Base-by-base conservation (phyloP, 768 basidiomycete genomes). In the Daedalea quercina region DNA sequence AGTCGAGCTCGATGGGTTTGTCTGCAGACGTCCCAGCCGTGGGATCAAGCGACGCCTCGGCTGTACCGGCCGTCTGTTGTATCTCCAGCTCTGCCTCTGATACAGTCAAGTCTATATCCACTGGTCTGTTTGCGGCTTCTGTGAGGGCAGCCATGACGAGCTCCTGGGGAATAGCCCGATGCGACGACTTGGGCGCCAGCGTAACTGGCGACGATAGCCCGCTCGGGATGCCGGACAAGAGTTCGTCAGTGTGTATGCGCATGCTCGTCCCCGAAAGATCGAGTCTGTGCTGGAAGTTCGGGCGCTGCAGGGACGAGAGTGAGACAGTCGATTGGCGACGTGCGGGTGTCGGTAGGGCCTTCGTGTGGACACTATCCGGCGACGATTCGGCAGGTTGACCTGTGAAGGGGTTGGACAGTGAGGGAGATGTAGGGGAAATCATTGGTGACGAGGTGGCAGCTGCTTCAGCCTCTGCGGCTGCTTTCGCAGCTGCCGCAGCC, bases 1-100 rank as follows among this genome's bases (percentile, higher is more conserved):
- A 60, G 64, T 90, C 87, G 23, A 90, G 75, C 61, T 89, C 88
- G 52, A 90, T 90, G 19, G 89, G 87, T 64, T 87, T 86, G 64
- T 91, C 88, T 0, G 80, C 85, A 6, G 84, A 85, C 61, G 70
- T 82, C 13, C 88, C 85, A 15, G 76, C 62, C 26, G 62, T 53
- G 9, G 69, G 35, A 55, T 75, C 69, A 26, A 74, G 50, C 40
- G 65, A 41, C 44, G 70, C 63, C 11, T 33, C 45, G 28, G 26
- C 20, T 9, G 22, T 40, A 23, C 24, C 43, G 22, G 56, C 24
- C 17, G 20, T 41, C 15, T 47, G 67, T 3, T 26, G 54, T 48
- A 61, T 57, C 23, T 58, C 59, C 7, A 56, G 47, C 19, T 69
- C 65, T 50, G 61, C 65, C 20, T 71, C 57, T 25, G 77, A 67